phyloP scores from a whole-genome alignment of 169 alveolate genomes.

The Plasmodium billcollinsi region DNA sequence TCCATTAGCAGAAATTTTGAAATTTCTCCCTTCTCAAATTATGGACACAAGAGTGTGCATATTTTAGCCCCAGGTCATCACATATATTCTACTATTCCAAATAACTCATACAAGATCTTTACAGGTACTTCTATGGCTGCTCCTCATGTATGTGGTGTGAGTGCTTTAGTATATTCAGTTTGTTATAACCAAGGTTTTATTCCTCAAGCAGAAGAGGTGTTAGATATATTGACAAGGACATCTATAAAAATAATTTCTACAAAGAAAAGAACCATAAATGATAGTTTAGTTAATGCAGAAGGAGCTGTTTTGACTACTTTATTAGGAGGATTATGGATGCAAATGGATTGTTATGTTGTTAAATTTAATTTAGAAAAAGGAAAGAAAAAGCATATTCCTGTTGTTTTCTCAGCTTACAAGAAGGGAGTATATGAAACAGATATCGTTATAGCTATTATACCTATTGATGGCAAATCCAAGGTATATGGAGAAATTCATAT shows the following conservation, averaged over 20 bases:
- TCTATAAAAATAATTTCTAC: slow-evolving; percentile 27
- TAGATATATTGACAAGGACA: slow-evolving; percentile 60
- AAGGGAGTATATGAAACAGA: slow-evolving; percentile 63
- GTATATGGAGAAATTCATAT: slow-evolving; percentile 66
- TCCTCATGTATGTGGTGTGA: slow-evolving; percentile 80
- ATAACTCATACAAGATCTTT: slow-evolving; percentile 63
- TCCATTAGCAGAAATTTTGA: slow-evolving; percentile 53
- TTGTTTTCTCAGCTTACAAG: slow-evolving; percentile 72
- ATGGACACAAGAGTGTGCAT: slow-evolving; percentile 75
- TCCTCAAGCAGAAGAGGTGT: slow-evolving; percentile 57
- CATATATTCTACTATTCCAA: slow-evolving; percentile 71
- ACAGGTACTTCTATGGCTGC: slow-evolving; percentile 83
- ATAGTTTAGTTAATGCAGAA: slow-evolving; percentile 67
- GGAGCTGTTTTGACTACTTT: slow-evolving; percentile 75
- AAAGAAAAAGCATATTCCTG: slow-evolving; percentile 59
- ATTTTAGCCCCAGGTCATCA: slow-evolving; percentile 79
- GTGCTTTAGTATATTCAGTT: slow-evolving; percentile 75
- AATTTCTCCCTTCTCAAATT: slow-evolving; percentile 76
- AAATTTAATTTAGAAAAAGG: slow-evolving; percentile 30
- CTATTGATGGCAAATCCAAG: slow-evolving; percentile 36
- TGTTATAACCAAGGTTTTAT: slow-evolving; percentile 44
- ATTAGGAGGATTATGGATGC: slow-evolving; percentile 77
- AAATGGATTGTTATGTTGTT: slow-evolving; percentile 65
- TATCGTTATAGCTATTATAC: slow-evolving; percentile 51
- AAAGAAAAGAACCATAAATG: slow-evolving; percentile 37